These are phyloP conservation scores for Cordyceps cicadae DNA, from an alignment of 2,329 filamentous ascomycete genomes.

Conservation along the genomic window DNA sequence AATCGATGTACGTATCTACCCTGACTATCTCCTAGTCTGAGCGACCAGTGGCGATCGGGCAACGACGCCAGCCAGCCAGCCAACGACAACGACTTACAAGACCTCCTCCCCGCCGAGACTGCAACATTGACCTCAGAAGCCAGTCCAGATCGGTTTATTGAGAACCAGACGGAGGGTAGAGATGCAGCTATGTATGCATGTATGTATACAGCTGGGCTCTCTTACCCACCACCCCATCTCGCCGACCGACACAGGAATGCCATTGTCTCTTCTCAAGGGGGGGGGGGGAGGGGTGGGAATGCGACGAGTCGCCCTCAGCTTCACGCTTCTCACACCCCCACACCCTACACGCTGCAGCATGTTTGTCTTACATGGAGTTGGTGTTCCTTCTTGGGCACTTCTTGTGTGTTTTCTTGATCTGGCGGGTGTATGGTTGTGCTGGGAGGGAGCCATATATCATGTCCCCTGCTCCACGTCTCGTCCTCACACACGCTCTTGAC, in stretches of 20 bases:
- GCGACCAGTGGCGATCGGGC: neutral
- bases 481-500: neutral
- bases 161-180: neutral
- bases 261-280: slow-evolving; percentile 5
- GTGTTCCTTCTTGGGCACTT: neutral
- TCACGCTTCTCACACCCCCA: neutral
- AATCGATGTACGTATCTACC: neutral
- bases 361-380: neutral
- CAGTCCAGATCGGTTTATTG: neutral
- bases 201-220: neutral
- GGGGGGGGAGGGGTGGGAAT: slow-evolving; percentile 7
- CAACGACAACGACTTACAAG: slow-evolving; percentile 2
- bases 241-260: slow-evolving; percentile 6
- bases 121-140: neutral
- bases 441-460: slow-evolving; percentile 4
- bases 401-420: slow-evolving; percentile 5
- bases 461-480: neutral
- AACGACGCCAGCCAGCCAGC: neutral
- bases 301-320: neutral
- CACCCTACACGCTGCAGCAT: neutral
- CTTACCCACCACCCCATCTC: neutral
- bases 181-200: neutral
- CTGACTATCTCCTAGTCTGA: neutral
- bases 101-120: neutral
- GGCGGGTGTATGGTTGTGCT: neutral